Base-by-base conservation (phyloP, 257 asterid species). In the Solanum etuberosum region DNA sequence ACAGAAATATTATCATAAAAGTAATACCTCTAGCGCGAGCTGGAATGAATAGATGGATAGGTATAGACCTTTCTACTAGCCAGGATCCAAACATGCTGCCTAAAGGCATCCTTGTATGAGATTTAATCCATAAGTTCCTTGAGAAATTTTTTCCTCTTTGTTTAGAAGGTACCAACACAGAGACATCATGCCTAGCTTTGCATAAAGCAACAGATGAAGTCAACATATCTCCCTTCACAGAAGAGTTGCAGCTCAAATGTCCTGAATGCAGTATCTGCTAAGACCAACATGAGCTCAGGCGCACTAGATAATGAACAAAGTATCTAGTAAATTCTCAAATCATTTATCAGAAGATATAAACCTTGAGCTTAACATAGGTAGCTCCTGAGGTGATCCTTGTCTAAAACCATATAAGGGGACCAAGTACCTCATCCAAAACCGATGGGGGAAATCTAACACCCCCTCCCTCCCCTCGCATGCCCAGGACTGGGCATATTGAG, bases 151-250 rank as follows among this genome's bases (percentile, higher is more conserved):
- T 93, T 89, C 92, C 92, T 78, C 87, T 86, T 68, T 83, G 89
- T 89, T 92, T 93, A 90, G 88, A 86, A 31, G 90, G 92, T 51
- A 91, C 88, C 83, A 88, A 90, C 89, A 92, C 87, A 72, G 93
- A 87, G 46, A 90, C 90, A 40, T 93, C 95, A 78, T 89, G 82
- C 77, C 91, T 88, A 83, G 93, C 90, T 89, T 92, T 90, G 92
- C 95, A 91, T 73, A 89, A 85, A 86, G 92, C 91, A 90, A 93
- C 93, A 88, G 95, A 89, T 43, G 99, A 95, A 83, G 94, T 70
- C 95, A 93, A 92, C 96, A 95, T 94, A 88, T 90, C 96, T 90
- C 92, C 93, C 89, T 90, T 94, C 85, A 88, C 54, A 76, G 83
- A 89, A 89, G 89, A 88, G 81, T 89, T 87, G 90, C 91, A 91